Evolutionary conservation across 78 protist genomes (phyloP), one percentile per base, ranked within the genome.

Genomic region (Emiliania huxleyi): DNA sequence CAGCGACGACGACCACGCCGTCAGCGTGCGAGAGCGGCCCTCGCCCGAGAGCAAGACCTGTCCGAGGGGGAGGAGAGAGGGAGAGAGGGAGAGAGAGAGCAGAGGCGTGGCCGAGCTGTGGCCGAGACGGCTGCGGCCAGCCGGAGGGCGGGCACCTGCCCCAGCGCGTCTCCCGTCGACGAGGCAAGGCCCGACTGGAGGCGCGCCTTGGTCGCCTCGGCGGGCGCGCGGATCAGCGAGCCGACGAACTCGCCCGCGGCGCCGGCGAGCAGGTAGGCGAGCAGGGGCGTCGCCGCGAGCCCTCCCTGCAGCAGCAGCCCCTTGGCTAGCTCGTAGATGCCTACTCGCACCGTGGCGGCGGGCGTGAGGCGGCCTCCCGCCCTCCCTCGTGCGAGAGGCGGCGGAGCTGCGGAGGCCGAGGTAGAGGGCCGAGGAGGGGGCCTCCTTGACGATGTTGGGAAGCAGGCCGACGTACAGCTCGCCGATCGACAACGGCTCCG

Each of bases 211-310:
- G 45, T 40, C 25, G 46, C 79, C 91, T 88, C 91, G 52, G 42
- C 6, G 8, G 91, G 91, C n/a, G 91, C 91, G 15, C 91, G 75
- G 49, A 88, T 29, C 44, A 88, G n/a, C 15, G 83, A 56, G 37
- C 91, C 91, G 19, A 56, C 2, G 52, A 15, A 22, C 79, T 88
- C 91, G 19, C 91, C 91, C 29, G 35, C 79, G 35, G 91, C 91
- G 73, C 91, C 91, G 15, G 91, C 73, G 42, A 88, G 21, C 37
- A 88, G n/a, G 79, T 88, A 88, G 49, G 38, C 91, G n/a, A 45
- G 35, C 18, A 84, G 38, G 43, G 52, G 69, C 29, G 21, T 6
- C 40, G 5, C 55, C 55, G 71, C 90, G 55, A 87, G 69, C 44
- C 44, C 19, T 33, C 29, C 8, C n/a, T 4, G 11, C 29, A 33